phyloP scores from a whole-genome alignment of 257 asterid species.

The Primulina huaijiensis region DNA sequence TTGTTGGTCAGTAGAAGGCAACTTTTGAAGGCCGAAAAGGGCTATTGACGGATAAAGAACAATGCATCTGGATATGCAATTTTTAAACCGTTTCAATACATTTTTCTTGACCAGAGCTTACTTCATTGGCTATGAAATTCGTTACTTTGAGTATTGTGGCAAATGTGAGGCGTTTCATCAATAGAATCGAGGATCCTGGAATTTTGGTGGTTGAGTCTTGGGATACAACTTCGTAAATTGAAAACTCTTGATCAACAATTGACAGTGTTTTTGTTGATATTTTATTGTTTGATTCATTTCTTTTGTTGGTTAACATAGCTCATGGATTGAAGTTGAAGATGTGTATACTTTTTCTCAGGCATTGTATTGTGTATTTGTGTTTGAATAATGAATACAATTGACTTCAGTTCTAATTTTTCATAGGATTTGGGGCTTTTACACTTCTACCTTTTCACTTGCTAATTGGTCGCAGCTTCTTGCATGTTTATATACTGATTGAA shows the following conservation, averaged over 20 bases:
- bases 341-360: background rate
- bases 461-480: background rate
- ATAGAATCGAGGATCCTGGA: background rate
- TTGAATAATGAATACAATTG: too few species aligned
- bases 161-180: background rate
- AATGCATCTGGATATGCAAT: background rate
- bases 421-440: background rate
- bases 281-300: background rate
- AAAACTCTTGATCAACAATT: background rate
- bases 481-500: background rate
- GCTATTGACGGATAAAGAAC: background rate
- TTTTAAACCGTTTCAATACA: background rate
- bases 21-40: conserved; percentile 26
- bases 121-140: background rate
- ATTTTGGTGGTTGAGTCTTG: background rate
- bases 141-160: background rate
- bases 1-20: conserved; percentile 39
- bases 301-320: background rate
- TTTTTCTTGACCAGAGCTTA: background rate
- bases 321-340: background rate
- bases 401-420: background rate
- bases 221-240: background rate
- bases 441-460: background rate
- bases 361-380: background rate
- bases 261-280: background rate